Evolutionary conservation across 768 basidiomycete genomes (phyloP).

Genomic region (Agrocybe praecox): DNA sequence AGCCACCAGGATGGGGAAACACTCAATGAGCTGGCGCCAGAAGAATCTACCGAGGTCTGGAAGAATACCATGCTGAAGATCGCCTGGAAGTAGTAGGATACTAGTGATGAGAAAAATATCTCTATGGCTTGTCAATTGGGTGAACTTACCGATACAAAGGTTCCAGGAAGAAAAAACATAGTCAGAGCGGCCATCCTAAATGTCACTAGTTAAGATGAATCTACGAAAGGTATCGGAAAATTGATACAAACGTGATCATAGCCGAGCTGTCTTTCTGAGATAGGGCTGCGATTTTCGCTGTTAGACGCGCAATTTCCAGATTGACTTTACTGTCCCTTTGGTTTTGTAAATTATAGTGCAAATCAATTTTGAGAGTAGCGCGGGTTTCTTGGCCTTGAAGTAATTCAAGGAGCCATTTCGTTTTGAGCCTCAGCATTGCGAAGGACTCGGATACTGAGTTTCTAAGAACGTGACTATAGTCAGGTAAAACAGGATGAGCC

Average conservation of each 20-base stretch:
- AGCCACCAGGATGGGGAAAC: conserved; percentile 8
- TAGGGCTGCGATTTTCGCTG: conserved; percentile 5
- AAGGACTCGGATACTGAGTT: conserved; percentile 4
- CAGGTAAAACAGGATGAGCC: background rate
- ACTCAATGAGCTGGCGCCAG: background rate
- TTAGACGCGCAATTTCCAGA: conserved; percentile 8
- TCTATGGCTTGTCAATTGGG: no score
- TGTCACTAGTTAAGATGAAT: background rate
- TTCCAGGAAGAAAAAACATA: conserved; percentile 13
- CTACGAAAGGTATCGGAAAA: background rate
- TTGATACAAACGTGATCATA: conserved; percentile 10
- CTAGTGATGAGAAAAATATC: background rate
- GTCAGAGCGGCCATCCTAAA: conserved; percentile 12
- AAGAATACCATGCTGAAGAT: conserved; percentile 13
- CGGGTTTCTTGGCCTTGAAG: conserved; percentile 1
- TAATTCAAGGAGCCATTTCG: background rate
- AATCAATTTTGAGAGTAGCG: conserved; percentile 1
- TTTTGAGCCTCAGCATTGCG: conserved; percentile 3
- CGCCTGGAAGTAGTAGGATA: conserved; percentile 2
- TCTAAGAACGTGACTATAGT: background rate
- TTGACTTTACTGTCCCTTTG: conserved; percentile 10
- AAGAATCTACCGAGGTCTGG: background rate
- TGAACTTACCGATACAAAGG: conserved; percentile 11
- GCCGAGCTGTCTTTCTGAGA: conserved; percentile 12
- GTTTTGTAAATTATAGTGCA: conserved; percentile 7